Base-by-base conservation (phyloP, 139 green algal species). In the Closterium sp. region DNA sequence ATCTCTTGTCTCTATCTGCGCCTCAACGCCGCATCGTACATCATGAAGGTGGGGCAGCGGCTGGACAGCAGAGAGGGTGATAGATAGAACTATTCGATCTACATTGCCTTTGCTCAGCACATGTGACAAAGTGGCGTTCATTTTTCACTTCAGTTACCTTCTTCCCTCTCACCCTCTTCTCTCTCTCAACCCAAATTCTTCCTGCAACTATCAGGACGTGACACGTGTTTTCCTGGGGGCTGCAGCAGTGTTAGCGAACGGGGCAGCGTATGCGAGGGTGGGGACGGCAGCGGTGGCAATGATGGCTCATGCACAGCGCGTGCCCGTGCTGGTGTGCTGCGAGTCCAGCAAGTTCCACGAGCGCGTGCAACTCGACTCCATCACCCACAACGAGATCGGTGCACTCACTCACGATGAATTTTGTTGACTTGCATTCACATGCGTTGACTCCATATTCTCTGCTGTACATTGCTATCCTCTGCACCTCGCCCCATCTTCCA, bases 341-440 rank as follows among this genome's bases (percentile, higher is more conserved):
- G 97, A 99, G 95, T 99, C 97, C 31, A 97, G 97, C 96, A 99
- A 99, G 96, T 99, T 99, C 90, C 96, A 97, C 84, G 97, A 98
- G 90, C 94, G 96, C 5, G 97, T 98, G 86, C 95, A 95, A 5
- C 38, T 96, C 24, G 95, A 96, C 92, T 93, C 95, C 50, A 98
- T 99, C 95, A 99, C 97, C 9, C 94, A 96, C 93, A 99, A 99
- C 91, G 98, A 99, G 95, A 96, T 99, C 86, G 97, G 97, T 22
- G 96, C 29, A 87, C 85, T n/a, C 85, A 87, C 85, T 31, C 7
- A 7, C 84, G 28, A 32, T n/a, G n/a, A n/a, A n/a, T n/a, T n/a
- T n/a, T n/a, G n/a, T n/a, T 87, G n/a, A 31, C 84, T 24, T 4
- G 10, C 85, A 11, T 32, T 30, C 9, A 32, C 85, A 9, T 87